Percentiles rank a stretch among this genome's conserved stretches.
Conservation (phyloP, 305 asterid genomes). For the Caryopteris hybrid region DNA sequence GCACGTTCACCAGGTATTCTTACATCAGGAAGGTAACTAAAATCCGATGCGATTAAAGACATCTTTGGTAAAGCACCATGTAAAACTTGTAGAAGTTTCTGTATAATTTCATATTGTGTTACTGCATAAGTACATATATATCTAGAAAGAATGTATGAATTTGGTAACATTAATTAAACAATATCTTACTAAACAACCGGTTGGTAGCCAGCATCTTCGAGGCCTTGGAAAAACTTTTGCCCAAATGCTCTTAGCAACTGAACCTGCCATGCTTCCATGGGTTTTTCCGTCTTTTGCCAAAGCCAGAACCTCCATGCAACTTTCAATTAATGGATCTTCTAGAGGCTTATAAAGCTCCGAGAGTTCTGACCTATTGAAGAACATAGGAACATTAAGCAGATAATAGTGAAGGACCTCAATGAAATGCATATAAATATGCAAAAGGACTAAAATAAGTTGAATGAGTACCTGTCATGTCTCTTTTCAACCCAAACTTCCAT, state of each 20-base stretch:
- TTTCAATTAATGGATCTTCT: constrained; percentile 61
- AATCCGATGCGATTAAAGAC: constrained; percentile 95
- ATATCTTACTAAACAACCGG: constrained; percentile 80
- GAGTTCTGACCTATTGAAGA: constrained; percentile 52
- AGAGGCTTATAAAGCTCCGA: constrained; percentile 76
- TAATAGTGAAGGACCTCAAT: constrained; percentile 8
- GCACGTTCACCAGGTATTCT: constrained; percentile 93
- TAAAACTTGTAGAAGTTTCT: constrained; percentile 89
- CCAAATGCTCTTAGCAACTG: constrained; percentile 41
- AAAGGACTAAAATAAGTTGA: background rate
- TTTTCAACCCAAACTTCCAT: constrained; percentile 96
- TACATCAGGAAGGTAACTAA: constrained; percentile 95
- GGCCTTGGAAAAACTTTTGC: constrained; percentile 84
- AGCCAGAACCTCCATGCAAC: constrained; percentile 77
- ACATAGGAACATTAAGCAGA: constrained; percentile 6
- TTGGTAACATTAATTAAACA: constrained; percentile 1
- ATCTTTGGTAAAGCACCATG: constrained; percentile 96
- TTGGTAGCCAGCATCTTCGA: constrained; percentile 96
- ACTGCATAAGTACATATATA: constrained; percentile 18
- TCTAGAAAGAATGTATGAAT: background rate
- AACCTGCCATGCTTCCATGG: constrained; percentile 44
- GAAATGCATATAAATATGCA: constrained; percentile 7
- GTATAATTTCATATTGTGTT: constrained; percentile 28
- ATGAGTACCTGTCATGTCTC: constrained; percentile 48
- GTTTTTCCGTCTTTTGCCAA: constrained; percentile 47